Base-by-base conservation (phyloP, 305 asterid species). In the Solanum hybrid region DNA sequence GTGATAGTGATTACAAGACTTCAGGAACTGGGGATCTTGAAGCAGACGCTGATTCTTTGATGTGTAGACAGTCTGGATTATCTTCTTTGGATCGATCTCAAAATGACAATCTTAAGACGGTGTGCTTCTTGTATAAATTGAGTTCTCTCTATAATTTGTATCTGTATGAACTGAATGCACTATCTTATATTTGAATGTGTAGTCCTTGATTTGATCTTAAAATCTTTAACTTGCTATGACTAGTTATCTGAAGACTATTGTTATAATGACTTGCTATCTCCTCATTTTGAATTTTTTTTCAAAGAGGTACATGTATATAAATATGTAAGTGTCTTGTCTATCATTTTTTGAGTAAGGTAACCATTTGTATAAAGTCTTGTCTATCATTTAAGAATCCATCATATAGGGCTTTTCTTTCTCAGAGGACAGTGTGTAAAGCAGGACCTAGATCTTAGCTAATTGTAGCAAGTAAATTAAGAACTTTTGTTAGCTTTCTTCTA, bases 1-100 rank as follows among this genome's bases (percentile, higher is more conserved):
- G 97, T 89, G 99, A 95, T 79, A 94, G 97, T 88, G 99, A 95
- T 91, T 92, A 90, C 91, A 95, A 92, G 95, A 92, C 95, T 88
- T 89, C 94, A 92, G 98, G 95, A 90, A 91, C 93, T 90, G 97
- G 96, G 71, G 99, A 98, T 92, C 98, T 96, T n/a, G 99, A 98
- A 91, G 99, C 99, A 69, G 99, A 98, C 94, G 99, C 99, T 42
- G 99, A 98, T 93, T 98, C 99, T 91, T 89, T 95, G 56, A 91
- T 93, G 93, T 93, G 98, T 91, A 93, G 96, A 91, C 98, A 95
- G 92, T 93, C 99, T 93, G 98, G 97, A 88, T 91, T 98, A 92
- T 95, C 98, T 90, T 95, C 98, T 10, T 85, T 92, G 90, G 97
- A 95, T 89, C 97, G 91, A 90, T 92, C 93, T 90, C 95, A 92